A percentile compares a stretch with the other conserved stretches of the same genome.
phyloP scores from a whole-genome alignment of 345 rosid species.

The Brassica incana region DNA sequence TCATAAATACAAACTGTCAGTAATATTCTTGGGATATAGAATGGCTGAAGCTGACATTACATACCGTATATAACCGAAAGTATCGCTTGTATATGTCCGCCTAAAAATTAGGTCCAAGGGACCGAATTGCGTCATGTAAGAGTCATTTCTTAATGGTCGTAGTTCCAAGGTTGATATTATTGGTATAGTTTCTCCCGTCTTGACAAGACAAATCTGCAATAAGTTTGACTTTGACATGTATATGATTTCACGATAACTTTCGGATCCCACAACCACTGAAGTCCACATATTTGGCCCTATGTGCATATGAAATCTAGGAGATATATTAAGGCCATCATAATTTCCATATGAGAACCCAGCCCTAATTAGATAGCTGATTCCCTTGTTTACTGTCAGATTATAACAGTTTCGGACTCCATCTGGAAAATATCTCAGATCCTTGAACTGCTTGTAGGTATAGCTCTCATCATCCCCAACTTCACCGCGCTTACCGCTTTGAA shows the following conservation, averaged over 20 bases:
- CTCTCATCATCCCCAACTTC: neutral
- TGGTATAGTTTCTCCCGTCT: conserved; percentile 44
- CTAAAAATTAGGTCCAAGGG: conserved; percentile 10
- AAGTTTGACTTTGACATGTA: conserved; percentile 31
- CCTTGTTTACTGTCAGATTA: conserved; percentile 20
- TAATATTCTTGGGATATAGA: neutral
- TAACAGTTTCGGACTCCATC: conserved; percentile 47
- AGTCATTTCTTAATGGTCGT: conserved; percentile 34
- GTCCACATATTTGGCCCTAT: conserved; percentile 47
- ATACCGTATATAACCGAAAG: conserved; percentile 37
- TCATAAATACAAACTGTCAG: neutral
- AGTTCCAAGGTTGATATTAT: conserved; percentile 51
- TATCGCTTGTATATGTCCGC: conserved; percentile 6
- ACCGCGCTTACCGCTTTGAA: conserved; percentile 32
- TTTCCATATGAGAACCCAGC: conserved; percentile 46
- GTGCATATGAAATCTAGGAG: conserved; percentile 41
- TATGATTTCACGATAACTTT: conserved; percentile 36
- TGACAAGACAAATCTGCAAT: conserved; percentile 52
- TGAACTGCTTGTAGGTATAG: neutral
- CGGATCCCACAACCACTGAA: neutral
- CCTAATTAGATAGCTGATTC: conserved; percentile 41
- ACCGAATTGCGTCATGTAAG: conserved; percentile 11
- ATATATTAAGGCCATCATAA: conserved; percentile 35
- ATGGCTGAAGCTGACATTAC: neutral
- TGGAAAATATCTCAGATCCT: conserved; percentile 35